Conservation (phyloP, 805 yeast species). For the Tetrapisispora pingtungensis region DNA sequence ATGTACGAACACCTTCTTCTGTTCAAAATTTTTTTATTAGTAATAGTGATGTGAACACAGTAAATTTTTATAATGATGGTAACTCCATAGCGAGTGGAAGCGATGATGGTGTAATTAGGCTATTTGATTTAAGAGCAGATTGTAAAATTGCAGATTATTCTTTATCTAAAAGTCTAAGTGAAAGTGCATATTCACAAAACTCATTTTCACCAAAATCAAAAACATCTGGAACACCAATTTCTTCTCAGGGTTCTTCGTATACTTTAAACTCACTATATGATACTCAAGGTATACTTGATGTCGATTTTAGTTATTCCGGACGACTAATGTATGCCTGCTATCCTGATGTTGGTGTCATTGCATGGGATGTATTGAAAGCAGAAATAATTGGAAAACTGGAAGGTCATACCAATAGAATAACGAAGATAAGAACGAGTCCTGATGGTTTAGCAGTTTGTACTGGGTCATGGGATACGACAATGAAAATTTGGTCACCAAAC, state of each 20-base stretch:
- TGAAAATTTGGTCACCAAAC: constrained; percentile 52
- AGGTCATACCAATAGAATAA: constrained; percentile 54
- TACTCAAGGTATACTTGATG: constrained; percentile 58
- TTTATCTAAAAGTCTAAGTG: constrained; percentile 11
- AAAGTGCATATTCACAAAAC: constrained; percentile 9
- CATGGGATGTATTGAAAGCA: constrained; percentile 68
- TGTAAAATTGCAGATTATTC: constrained; percentile 50
- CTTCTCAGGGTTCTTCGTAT: constrained; percentile 6
- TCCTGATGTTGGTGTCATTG: constrained; percentile 61
- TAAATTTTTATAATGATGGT: constrained; percentile 61
- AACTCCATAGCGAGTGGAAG: constrained; percentile 63
- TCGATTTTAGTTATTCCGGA: constrained; percentile 68
- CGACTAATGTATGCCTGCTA: constrained; percentile 66
- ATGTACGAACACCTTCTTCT: constrained; percentile 40
- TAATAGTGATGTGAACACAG: constrained; percentile 52
- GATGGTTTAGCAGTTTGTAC: constrained; percentile 74
- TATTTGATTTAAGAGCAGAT: constrained; percentile 71
- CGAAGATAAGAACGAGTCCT: constrained; percentile 54
- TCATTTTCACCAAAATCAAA: constrained; percentile 19
- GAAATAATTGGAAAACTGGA: constrained; percentile 56
- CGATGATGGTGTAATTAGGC: constrained; percentile 63
- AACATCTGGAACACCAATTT: constrained; percentile 13
- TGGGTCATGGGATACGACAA: constrained; percentile 70
- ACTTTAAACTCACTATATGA: constrained; percentile 32
- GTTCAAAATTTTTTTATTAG: constrained; percentile 46